Percentiles rank a stretch among this genome's conserved stretches.
These are phyloP conservation scores for Olyra latifolia DNA, from an alignment of 176 grass and related monocot genomes.

Conservation along the genomic window DNA sequence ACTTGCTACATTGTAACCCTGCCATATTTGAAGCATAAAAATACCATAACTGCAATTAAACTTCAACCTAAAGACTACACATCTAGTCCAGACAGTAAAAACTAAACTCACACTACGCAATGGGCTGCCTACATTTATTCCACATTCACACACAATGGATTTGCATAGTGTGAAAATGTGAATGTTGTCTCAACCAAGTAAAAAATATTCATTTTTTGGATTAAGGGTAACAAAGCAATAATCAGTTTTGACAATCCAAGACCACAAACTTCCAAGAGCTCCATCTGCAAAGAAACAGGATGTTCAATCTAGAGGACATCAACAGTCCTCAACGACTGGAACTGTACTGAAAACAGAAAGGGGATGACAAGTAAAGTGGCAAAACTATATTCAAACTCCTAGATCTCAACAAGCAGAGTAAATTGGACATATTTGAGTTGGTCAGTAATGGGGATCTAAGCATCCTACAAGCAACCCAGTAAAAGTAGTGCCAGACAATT, in stretches of 20 bases:
- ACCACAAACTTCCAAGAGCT: not conserved
- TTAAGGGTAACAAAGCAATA: not conserved
- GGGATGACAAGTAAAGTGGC: not conserved
- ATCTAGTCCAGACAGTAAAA: not conserved
- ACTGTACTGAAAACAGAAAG: not conserved
- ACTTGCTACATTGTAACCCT: conserved; percentile 18
- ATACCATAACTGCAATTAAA: conserved; percentile 3
- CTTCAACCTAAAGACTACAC: not conserved
- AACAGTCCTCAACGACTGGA: not conserved
- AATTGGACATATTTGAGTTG: not conserved
- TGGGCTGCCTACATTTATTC: not conserved
- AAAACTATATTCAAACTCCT: conserved; percentile 2
- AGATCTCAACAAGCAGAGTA: not conserved
- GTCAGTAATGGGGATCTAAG: conserved; percentile 3
- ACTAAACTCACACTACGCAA: not conserved
- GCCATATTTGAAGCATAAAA: not conserved
- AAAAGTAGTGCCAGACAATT: conserved; percentile 19
- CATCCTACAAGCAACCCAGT: not conserved
- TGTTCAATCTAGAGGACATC: not conserved
- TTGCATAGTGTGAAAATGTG: not conserved
- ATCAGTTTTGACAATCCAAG: not conserved
- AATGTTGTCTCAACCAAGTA: not conserved
- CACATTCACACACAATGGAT: not conserved
- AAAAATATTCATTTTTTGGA: not conserved
- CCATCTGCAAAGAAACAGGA: not conserved